These are phyloP conservation scores for Physcia stellaris DNA, from an alignment of 495 filamentous ascomycete species.

Conservation along the genomic window DNA sequence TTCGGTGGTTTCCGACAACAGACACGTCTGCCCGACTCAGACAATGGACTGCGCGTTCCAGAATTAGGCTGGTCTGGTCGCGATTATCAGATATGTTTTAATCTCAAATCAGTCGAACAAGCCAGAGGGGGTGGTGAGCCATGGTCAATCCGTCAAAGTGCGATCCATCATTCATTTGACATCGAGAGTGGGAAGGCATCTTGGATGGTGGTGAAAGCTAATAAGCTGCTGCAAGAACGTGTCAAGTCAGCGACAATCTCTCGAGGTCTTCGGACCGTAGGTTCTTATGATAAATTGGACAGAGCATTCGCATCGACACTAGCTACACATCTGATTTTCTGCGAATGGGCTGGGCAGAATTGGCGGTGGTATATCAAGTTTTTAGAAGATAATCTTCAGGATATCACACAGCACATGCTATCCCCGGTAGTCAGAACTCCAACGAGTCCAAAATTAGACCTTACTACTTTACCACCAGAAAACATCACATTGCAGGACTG, in stretches of 20 bases:
- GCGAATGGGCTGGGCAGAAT: slow-evolving; percentile 30
- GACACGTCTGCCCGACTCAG: slow-evolving; percentile 3
- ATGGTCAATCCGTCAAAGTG: slow-evolving; percentile 30
- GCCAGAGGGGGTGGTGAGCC: slow-evolving; percentile 13
- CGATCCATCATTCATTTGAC: slow-evolving; percentile 32
- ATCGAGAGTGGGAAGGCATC: slow-evolving; percentile 20
- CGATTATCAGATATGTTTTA: slow-evolving; percentile 28
- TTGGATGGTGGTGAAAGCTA: slow-evolving; percentile 31
- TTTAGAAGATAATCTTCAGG: slow-evolving; percentile 24
- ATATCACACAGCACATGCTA: slow-evolving; percentile 17
- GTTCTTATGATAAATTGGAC: slow-evolving; percentile 13
- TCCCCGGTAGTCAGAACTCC: slow-evolving; percentile 16
- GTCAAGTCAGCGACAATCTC: slow-evolving; percentile 16
- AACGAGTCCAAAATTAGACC: too few relatives aligned
- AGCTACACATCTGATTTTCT: slow-evolving; percentile 24
- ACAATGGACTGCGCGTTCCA: slow-evolving; percentile 16
- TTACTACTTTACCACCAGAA: too few relatives aligned
- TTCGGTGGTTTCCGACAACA: slow-evolving; percentile 20
- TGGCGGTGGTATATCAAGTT: slow-evolving; percentile 32
- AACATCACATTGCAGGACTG: slow-evolving; percentile 6
- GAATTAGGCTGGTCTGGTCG: slow-evolving; percentile 27
- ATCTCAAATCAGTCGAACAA: slow-evolving; percentile 28
- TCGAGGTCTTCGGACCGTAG: slow-evolving; percentile 6
- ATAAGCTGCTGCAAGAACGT: slow-evolving; percentile 22
- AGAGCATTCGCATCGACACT: slow-evolving; percentile 22